These are phyloP conservation scores for Spergularia marina DNA, from an alignment of 148 eudicot species.

Conservation along the genomic window DNA sequence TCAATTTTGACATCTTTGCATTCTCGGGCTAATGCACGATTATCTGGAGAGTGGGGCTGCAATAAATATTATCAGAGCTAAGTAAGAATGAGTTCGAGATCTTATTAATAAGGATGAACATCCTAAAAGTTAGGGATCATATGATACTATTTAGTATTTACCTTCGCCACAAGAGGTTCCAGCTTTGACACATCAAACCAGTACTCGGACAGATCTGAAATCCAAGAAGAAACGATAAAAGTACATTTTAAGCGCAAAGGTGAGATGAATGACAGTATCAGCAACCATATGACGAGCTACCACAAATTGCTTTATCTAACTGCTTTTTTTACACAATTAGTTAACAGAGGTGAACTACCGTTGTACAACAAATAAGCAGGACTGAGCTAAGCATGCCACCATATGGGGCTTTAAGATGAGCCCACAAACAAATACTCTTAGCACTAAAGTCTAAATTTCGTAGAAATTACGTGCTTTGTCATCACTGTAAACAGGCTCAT, in stretches of 20 bases:
- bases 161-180: conserved; percentile 99
- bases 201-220: conserved; percentile 62
- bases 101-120: background rate
- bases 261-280: background rate
- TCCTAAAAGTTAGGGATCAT: background rate
- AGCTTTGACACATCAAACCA: conserved; percentile 90
- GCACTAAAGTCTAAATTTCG: background rate
- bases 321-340: background rate
- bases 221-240: conserved; percentile 5
- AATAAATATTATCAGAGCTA: conserved; percentile 6
- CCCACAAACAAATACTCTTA: too few species aligned
- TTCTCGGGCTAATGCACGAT: conserved; percentile 92
- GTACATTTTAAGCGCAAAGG: background rate
- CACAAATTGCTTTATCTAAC: background rate
- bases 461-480: conserved; percentile 66
- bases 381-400: too few species aligned
- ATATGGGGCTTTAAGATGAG: too few species aligned
- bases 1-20: conserved; percentile 98
- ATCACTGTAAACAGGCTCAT: conserved; percentile 90
- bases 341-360: background rate
- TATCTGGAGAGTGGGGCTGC: conserved; percentile 99
- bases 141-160: conserved; percentile 30
- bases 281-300: background rate
- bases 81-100: conserved; percentile 3
- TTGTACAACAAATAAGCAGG: background rate